These are phyloP conservation scores for Taiozyma sp. DNA, from an alignment of 1,139 yeast species.

Conservation along the genomic window DNA sequence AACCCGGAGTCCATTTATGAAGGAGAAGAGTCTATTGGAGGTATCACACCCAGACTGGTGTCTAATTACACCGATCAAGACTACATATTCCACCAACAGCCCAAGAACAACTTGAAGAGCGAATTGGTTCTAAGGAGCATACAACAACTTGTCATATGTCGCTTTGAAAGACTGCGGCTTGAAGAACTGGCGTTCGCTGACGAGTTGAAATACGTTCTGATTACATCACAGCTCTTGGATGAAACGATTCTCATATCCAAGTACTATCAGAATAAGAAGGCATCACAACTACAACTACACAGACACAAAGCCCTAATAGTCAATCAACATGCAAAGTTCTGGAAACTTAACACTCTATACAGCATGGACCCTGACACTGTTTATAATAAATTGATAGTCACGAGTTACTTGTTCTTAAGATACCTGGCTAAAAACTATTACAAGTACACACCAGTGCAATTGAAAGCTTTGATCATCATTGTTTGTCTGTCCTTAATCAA, in stretches of 20 bases:
- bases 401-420: not conserved
- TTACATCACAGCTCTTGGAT: constrained; percentile 39
- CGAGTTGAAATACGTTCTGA: constrained; percentile 38
- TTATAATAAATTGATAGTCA: not conserved
- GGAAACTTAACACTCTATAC: not conserved
- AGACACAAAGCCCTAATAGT: not conserved
- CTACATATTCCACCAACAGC: not conserved
- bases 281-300: constrained; percentile 5
- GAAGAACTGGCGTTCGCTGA: constrained; percentile 30
- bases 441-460: not conserved
- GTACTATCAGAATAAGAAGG: constrained; percentile 17
- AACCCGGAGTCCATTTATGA: constrained; percentile 11
- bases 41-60: not conserved
- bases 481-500: constrained; percentile 7
- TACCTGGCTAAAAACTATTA: not conserved
- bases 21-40: constrained; percentile 5
- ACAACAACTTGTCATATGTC: not conserved
- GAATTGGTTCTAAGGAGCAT: not conserved
- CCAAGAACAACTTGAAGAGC: not conserved
- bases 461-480: constrained; percentile 2
- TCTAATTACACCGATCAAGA: not conserved
- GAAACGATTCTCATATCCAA: constrained; percentile 25
- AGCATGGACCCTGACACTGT: not conserved
- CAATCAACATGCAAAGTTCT: not conserved
- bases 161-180: not conserved